Evolutionary conservation across 1,139 yeast species (phyloP).

Genomic region (Candida pseudoviswanathii): DNA sequence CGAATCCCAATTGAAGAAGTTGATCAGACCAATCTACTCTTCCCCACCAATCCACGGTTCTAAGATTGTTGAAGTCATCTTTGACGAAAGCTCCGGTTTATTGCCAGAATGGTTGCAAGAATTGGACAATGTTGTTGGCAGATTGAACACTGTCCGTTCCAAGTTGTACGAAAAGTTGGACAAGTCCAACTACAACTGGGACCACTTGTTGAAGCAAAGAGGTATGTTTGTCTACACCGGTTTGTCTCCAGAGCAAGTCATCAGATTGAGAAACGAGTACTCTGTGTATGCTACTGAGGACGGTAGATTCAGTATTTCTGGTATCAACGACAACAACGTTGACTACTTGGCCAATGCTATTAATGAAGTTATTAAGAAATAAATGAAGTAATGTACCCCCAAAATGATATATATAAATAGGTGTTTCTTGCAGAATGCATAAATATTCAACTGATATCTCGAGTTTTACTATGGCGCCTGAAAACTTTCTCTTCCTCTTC

Average conservation of each 20-base stretch:
- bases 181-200: slow-evolving; percentile 71
- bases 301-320: slow-evolving; percentile 92
- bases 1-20: slow-evolving; percentile 76
- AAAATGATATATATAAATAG: background rate
- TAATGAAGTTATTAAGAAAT: slow-evolving; percentile 51
- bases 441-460: slow-evolving; percentile 3
- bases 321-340: slow-evolving; percentile 78
- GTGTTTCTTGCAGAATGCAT: background rate
- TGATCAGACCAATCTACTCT: slow-evolving; percentile 85
- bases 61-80: slow-evolving; percentile 76
- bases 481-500: slow-evolving; percentile 12
- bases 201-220: slow-evolving; percentile 82
- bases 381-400: background rate
- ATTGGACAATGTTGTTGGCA: slow-evolving; percentile 72
- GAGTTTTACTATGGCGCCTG: no score
- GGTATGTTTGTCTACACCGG: slow-evolving; percentile 98
- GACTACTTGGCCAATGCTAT: slow-evolving; percentile 80
- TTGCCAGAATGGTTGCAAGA: slow-evolving; percentile 78
- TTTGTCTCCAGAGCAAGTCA: slow-evolving; percentile 67
- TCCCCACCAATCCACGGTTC: slow-evolving; percentile 96
- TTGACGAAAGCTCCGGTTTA: slow-evolving; percentile 52
- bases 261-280: slow-evolving; percentile 65
- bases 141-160: slow-evolving; percentile 76
- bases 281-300: slow-evolving; percentile 84
- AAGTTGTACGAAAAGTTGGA: slow-evolving; percentile 60